phyloP scores from a whole-genome alignment of 2,329 filamentous ascomycete species.

The Penicillium sumatraense region DNA sequence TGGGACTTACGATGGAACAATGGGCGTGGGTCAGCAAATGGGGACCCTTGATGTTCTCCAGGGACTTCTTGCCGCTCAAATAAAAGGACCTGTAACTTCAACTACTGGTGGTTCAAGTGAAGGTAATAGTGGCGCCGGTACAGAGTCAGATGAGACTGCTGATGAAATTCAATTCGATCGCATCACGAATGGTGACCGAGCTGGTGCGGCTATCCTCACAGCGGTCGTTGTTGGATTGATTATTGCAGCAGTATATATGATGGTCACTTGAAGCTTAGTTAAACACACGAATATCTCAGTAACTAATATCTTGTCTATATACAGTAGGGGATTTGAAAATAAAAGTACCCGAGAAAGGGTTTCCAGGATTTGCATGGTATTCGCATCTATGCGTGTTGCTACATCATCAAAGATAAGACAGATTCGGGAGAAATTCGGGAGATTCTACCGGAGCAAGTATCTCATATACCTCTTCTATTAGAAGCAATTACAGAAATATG shows the following conservation, averaged over 20 bases:
- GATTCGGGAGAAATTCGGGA: too few relatives aligned
- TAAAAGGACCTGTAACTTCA: conserved; percentile 47
- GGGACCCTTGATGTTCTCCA: conserved; percentile 61
- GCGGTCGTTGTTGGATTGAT: conserved; percentile 29
- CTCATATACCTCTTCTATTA: too few relatives aligned
- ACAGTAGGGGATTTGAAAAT: too few relatives aligned
- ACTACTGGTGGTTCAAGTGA: conserved; percentile 61
- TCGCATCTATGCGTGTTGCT: too few relatives aligned
- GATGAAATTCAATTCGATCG: conserved; percentile 26
- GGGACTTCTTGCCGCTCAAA: conserved; percentile 52
- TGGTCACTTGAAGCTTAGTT: conserved; percentile 17
- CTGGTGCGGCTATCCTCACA: conserved; percentile 33
- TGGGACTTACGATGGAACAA: conserved; percentile 35
- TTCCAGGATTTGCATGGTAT: too few relatives aligned
- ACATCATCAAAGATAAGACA: too few relatives aligned
- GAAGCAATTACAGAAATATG: too few relatives aligned
- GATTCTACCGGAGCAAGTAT: too few relatives aligned
- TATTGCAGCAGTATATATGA: conserved; percentile 12
- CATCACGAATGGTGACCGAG: conserved; percentile 33
- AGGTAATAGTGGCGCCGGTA: conserved; percentile 45
- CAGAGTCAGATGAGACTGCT: conserved; percentile 15
- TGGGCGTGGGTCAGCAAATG: conserved; percentile 45
- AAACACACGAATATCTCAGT: too few relatives aligned
- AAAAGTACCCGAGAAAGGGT: too few relatives aligned
- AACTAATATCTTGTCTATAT: too few relatives aligned